Evolutionary conservation across 768 basidiomycete genomes (phyloP).

Genomic region (Rhodotorula toruloides): DNA sequence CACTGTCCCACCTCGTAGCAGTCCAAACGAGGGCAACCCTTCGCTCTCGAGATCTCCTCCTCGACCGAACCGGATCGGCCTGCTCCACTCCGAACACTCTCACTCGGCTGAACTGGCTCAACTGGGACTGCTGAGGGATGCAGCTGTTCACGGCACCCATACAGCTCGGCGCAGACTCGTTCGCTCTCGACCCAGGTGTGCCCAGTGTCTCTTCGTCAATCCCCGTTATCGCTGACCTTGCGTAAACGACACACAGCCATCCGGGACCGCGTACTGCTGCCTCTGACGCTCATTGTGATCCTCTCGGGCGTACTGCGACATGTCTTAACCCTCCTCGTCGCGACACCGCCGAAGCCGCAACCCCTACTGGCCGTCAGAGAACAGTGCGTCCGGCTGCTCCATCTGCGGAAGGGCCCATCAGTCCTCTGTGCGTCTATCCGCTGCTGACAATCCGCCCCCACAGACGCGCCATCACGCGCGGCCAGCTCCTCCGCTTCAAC

Average conservation of each 20-base stretch:
- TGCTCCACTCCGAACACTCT: too few relatives aligned
- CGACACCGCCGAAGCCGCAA: constrained; percentile 74
- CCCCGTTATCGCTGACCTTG: not conserved
- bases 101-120: not conserved
- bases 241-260: constrained; percentile 9
- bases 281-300: constrained; percentile 29
- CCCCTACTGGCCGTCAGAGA: constrained; percentile 75
- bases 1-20: too few relatives aligned
- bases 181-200: constrained; percentile 30
- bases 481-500: constrained; percentile 33
- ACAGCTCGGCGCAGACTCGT: too few relatives aligned
- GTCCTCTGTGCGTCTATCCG: not conserved
- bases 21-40: too few relatives aligned
- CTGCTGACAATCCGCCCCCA: not conserved
- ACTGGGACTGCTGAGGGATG: not conserved
- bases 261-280: constrained; percentile 30
- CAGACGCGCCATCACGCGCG: constrained; percentile 36
- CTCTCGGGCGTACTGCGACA: constrained; percentile 81
- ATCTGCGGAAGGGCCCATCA: too few relatives aligned
- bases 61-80: too few relatives aligned
- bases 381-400: constrained; percentile 59
- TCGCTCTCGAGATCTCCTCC: too few relatives aligned
- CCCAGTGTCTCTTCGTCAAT: too few relatives aligned
- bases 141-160: too few relatives aligned
- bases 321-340: constrained; percentile 81